A percentile compares a stretch with the other conserved stretches of the same genome.
These are phyloP conservation scores for Dictyostelium discoideum DNA, from an alignment of 78 protist genomes.

Conservation along the genomic window DNA sequence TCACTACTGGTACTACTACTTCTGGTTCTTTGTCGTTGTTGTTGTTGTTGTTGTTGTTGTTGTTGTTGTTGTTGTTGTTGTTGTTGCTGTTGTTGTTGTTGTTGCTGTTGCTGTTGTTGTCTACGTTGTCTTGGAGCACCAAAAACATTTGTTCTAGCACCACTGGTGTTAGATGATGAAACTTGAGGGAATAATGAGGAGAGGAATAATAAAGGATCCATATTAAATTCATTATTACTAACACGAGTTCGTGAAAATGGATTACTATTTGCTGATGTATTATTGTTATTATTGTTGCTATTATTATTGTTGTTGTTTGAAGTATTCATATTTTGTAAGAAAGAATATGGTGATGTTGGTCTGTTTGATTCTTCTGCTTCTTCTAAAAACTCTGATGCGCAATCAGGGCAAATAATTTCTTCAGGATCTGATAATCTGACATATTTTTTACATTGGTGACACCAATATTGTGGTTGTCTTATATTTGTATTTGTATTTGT, in stretches of 20 bases:
- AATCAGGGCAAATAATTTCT: conserved; percentile 43
- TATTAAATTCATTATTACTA: not conserved
- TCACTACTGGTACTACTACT: not conserved
- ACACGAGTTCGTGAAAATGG: not conserved
- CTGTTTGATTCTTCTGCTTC: conserved; percentile 23
- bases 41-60: not conserved
- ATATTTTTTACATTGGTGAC: conserved; percentile 65
- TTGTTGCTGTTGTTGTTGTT: not conserved
- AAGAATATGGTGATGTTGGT: conserved; percentile 21
- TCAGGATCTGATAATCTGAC: conserved; percentile 21
- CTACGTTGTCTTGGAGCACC: not conserved
- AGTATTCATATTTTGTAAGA: not conserved
- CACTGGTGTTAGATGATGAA: not conserved
- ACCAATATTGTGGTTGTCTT: conserved; percentile 38
- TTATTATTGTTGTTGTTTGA: conserved; percentile 5
- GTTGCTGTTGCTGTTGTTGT: not conserved
- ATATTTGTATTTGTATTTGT: not conserved
- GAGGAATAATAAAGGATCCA: not conserved
- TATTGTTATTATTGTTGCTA: not conserved
- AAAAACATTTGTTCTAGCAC: not conserved
- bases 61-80: not conserved
- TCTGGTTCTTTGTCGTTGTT: not conserved
- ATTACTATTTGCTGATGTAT: not conserved
- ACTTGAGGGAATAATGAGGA: not conserved
- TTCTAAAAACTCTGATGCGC: conserved; percentile 53